These are phyloP conservation scores for Citrus sinensis DNA, from an alignment of 345 rosid genomes.

Conservation along the genomic window DVS_A1.0 CM039166.1:13846501-13847000, in stretches of 20 bases:
- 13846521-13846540: conserved; percentile 46
- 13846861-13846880: neutral
- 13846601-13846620: conserved; percentile 1
- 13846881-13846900: neutral
- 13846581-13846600: conserved; percentile 55
- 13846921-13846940: neutral
- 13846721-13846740: conserved; percentile 45
- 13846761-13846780: conserved; percentile 41
- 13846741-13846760: conserved; percentile 66
- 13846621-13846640: neutral
- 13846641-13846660: neutral
- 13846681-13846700: conserved; percentile 46
- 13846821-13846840: neutral
- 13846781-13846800: conserved; percentile 24
- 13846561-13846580: conserved; percentile 56
- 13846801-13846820: neutral
- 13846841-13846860: neutral
- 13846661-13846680: conserved; percentile 19
- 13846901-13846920: neutral
- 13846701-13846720: conserved; percentile 43
- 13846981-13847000: neutral
- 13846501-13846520: conserved; percentile 55
- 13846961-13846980: neutral
- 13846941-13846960: neutral
- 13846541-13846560: conserved; percentile 45